Percentiles rank a stretch among this genome's conserved stretches.
Evolutionary conservation across 345 rosid genomes (phyloP).

Genomic region (Hibiscus syriacus): DNA sequence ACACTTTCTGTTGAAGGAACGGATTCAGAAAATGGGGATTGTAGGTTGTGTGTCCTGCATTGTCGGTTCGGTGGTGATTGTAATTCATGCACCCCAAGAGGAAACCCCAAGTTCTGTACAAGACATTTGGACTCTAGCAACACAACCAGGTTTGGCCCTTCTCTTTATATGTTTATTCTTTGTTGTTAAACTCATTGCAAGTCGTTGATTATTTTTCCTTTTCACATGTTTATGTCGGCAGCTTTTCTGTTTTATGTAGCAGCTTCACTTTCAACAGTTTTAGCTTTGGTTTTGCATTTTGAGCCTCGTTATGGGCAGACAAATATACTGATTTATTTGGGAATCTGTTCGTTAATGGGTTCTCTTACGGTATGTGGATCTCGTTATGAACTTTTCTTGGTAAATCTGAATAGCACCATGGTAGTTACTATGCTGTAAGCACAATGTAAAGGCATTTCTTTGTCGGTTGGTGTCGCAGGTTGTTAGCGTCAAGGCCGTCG

Average conservation of each 20-base stretch:
- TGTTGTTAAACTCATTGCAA: conserved; percentile 6
- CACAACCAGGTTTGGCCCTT: conserved; percentile 56
- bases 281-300: conserved; percentile 74
- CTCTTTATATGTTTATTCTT: conserved; percentile 1
- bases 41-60: conserved; percentile 86
- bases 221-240: conserved; percentile 24
- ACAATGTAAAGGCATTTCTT: not conserved
- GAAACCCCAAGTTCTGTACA: conserved; percentile 66
- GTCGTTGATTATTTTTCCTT: conserved; percentile 2
- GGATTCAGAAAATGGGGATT: conserved; percentile 64
- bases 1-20: conserved; percentile 73
- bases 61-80: conserved; percentile 80
- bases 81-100: conserved; percentile 85
- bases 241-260: conserved; percentile 74
- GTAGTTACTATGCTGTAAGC: not conserved
- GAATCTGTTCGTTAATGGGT: conserved; percentile 85
- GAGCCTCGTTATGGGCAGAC: conserved; percentile 85
- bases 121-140: conserved; percentile 77
- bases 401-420: not conserved
- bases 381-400: not conserved
- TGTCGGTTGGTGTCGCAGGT: conserved; percentile 37
- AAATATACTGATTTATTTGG: conserved; percentile 72
- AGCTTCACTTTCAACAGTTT: conserved; percentile 51
- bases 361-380: conserved; percentile 53
- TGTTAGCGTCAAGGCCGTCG: conserved; percentile 92